phyloP scores from a whole-genome alignment of 2,329 filamentous ascomycete species.

The Sclerotinia trifoliorum region DNA sequence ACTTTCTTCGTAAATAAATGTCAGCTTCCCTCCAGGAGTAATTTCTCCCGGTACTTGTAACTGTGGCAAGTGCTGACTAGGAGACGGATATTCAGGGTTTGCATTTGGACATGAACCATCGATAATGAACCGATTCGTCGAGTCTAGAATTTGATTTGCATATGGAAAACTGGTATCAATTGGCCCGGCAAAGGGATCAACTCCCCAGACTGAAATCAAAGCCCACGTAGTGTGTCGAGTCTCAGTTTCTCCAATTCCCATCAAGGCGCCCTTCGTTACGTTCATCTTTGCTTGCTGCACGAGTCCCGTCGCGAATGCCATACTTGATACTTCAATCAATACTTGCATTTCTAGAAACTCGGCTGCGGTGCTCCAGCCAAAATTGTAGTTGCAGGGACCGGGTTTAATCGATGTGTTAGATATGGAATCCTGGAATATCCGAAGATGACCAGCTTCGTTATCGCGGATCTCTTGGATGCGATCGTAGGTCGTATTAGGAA shows the following conservation, averaged over 20 bases:
- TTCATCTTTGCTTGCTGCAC: constrained; percentile 41
- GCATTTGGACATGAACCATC: constrained; percentile 40
- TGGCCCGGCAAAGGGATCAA: constrained; percentile 44
- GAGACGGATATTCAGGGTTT: constrained; percentile 44
- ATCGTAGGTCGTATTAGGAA: constrained; percentile 45
- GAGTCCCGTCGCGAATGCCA: constrained; percentile 44
- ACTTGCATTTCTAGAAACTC: constrained; percentile 40
- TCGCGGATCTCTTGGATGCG: constrained; percentile 45
- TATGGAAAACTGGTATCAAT: constrained; percentile 46
- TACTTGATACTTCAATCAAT: constrained; percentile 42
- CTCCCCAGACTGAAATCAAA: constrained; percentile 45
- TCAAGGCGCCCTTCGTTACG: constrained; percentile 42
- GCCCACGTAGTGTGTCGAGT: constrained; percentile 45
- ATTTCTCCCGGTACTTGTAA: constrained; percentile 36
- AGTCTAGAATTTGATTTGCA: constrained; percentile 45
- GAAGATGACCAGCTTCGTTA: constrained; percentile 48
- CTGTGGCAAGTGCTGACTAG: constrained; percentile 41
- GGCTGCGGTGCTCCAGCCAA: constrained; percentile 30
- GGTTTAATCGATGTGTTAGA: constrained; percentile 46
- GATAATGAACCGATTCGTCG: constrained; percentile 40
- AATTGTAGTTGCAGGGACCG: constrained; percentile 41
- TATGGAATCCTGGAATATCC: constrained; percentile 47
- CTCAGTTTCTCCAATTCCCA: constrained; percentile 43
- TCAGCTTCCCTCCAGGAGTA: constrained; percentile 39
- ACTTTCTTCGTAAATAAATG: constrained; percentile 36